phyloP scores from a whole-genome alignment of 495 filamentous ascomycete species.

The Aspergillus heteromorphus region DNA sequence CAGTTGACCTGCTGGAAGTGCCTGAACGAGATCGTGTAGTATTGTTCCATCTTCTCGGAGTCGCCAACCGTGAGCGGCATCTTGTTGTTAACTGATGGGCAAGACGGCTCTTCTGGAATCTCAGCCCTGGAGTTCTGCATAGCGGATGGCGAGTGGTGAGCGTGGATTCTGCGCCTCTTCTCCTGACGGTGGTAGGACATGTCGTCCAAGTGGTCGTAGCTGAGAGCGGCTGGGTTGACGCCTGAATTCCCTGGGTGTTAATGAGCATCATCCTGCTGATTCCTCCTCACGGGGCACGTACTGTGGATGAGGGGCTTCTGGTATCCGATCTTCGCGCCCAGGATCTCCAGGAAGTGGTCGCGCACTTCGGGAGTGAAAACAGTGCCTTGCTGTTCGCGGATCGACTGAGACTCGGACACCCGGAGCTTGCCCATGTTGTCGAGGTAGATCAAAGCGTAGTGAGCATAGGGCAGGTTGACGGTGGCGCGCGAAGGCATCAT shows the following conservation, averaged over 20 bases:
- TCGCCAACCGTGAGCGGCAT: slow-evolving; percentile 37
- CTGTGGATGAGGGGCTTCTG: slow-evolving; percentile 25
- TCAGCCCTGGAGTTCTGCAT: slow-evolving; percentile 16
- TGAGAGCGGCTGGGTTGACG: slow-evolving; percentile 5
- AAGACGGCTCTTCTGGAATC: slow-evolving; percentile 23
- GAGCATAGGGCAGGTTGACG: slow-evolving; percentile 31
- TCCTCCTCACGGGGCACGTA: slow-evolving; percentile 11
- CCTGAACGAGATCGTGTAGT: slow-evolving; percentile 36
- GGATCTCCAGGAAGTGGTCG: slow-evolving; percentile 34
- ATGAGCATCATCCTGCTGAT: neutral
- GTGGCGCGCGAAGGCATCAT: slow-evolving; percentile 27
- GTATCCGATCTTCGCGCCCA: slow-evolving; percentile 29
- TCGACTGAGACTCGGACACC: slow-evolving; percentile 33
- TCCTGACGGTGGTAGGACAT: slow-evolving; percentile 25
- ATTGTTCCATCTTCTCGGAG: slow-evolving; percentile 28
- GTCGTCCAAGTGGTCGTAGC: slow-evolving; percentile 10
- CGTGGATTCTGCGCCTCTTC: slow-evolving; percentile 30
- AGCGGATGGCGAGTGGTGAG: slow-evolving; percentile 12
- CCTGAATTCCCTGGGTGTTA: slow-evolving; percentile 10
- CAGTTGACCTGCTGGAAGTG: slow-evolving; percentile 45
- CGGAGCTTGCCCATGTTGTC: slow-evolving; percentile 35
- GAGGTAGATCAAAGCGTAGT: slow-evolving; percentile 41
- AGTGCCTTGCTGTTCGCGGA: slow-evolving; percentile 28
- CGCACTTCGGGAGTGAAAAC: slow-evolving; percentile 36
- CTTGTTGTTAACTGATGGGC: slow-evolving; percentile 30